Base-by-base conservation (phyloP, 306 rosid genomes). In the Dalbergia cultrata region DNA sequence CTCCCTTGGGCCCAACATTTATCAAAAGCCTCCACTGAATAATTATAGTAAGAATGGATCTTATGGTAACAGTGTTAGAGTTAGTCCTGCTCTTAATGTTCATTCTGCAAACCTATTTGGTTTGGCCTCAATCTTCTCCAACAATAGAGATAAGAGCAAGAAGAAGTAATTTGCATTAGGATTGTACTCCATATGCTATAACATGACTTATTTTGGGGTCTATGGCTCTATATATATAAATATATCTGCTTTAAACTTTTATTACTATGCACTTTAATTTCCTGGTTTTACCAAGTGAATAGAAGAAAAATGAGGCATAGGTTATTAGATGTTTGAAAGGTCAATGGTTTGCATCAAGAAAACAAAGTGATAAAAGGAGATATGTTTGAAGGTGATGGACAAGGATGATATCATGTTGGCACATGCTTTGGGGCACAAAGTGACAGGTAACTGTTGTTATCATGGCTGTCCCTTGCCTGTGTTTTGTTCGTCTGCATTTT, bases 1-100 rank as follows among this genome's bases (percentile, higher is more conserved):
- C 69, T 72, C 80, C 14, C 69, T 71, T 5, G 62, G 79, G 49
- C 49, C 83, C 14, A 78, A 68, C 18, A 56, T 64, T 82, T 88
- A 82, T 62, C 90, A 72, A 21, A 94, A 87, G 85, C 97, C 97
- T 74, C 97, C 97, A 64, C 75, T 94, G 87, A 90, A 88, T 81
- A 90, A 86, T 80, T 92, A 87, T 87, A 74, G 37, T 79, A 87
- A 50, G 14, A 16, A 88, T 41, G 89, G 93, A 76, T 80, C 83
- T 57, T 81, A 90, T 80, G 88, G 87, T 45, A 85, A 75, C 67
- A 82, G 83, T 58, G 85, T 82, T 79, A 57, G 84, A 59, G 84
- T 89, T 66, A 91, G 76, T 80, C 97, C 96, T 72, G 75, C 90
- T 79, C 80, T 94, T 13, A 92, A 92, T 77, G 92, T 94, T 74